phyloP scores from a whole-genome alignment of 2,329 filamentous ascomycete genomes.

The Rugonectria rugulosa region DNA sequence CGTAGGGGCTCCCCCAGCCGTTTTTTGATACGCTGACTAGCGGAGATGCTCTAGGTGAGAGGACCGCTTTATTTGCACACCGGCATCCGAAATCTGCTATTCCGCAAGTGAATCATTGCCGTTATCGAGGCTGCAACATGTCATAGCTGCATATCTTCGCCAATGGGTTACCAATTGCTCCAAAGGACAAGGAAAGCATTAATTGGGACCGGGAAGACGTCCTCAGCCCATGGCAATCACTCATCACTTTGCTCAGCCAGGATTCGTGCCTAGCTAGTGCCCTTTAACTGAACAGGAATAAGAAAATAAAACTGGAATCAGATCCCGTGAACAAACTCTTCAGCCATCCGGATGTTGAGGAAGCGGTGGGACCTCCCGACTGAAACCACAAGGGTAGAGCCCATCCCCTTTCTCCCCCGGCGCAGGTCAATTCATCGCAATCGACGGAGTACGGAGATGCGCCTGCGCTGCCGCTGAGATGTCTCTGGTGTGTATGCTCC shows the following conservation, averaged over 20 bases:
- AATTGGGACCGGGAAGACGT: conserved; percentile 1
- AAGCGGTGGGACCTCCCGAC: conserved; percentile 4
- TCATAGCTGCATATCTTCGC: conserved; percentile 21
- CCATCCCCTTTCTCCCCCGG: background rate
- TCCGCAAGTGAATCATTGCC: conserved; percentile 1
- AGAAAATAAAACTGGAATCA: conserved; percentile 15
- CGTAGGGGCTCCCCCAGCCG: conserved; percentile 29
- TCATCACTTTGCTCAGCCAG: conserved; percentile 15
- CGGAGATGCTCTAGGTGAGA: conserved; percentile 18
- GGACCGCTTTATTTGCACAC: conserved; percentile 35
- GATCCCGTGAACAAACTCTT: conserved; percentile 24
- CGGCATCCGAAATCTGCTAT: conserved; percentile 28
- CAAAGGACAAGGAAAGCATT: background rate
- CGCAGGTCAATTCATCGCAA: conserved; percentile 9
- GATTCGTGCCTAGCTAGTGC: conserved; percentile 18
- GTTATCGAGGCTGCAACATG: conserved; percentile 13
- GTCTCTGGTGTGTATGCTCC: too few species aligned
- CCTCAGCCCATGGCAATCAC: conserved; percentile 8
- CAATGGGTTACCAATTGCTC: conserved; percentile 24
- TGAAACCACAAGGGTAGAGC: conserved; percentile 12
- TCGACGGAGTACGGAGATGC: background rate
- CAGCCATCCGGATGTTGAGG: conserved; percentile 7
- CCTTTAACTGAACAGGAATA: conserved; percentile 7
- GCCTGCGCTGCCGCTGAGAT: background rate
- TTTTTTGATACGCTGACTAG: conserved; percentile 31